Conservation (phyloP, 345 rosid genomes). For the Salix dunnii region DNA sequence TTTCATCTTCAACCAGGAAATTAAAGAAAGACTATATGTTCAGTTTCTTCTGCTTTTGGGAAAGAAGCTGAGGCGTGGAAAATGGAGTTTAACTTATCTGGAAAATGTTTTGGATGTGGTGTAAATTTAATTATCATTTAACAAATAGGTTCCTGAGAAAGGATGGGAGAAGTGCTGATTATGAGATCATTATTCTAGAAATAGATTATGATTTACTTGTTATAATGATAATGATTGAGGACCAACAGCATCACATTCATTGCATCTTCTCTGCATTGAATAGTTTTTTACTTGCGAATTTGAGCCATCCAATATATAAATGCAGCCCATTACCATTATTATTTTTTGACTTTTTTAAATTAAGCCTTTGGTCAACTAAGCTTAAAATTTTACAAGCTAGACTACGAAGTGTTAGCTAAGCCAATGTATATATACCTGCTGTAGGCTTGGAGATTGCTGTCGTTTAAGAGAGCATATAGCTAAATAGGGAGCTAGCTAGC, state of each 20-base stretch:
- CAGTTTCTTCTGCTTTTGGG: background rate
- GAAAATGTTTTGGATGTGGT: background rate
- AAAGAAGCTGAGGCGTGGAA: background rate
- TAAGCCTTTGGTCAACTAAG: slow-evolving; percentile 10
- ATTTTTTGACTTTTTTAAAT: slow-evolving; percentile 25
- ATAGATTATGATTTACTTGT: background rate
- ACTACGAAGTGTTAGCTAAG: background rate
- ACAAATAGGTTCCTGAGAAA: background rate
- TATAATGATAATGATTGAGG: slow-evolving; percentile 18
- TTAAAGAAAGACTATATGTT: too few relatives aligned
- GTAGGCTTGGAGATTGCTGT: background rate
- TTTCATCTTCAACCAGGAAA: too few relatives aligned
- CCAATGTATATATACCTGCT: background rate
- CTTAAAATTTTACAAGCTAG: background rate
- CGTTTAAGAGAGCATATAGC: too few relatives aligned
- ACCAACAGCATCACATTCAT: slow-evolving; percentile 14
- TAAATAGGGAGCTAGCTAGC: too few relatives aligned
- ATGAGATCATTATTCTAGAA: background rate
- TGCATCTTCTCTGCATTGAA: slow-evolving; percentile 9
- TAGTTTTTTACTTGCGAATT: background rate
- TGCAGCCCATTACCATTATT: slow-evolving; percentile 7
- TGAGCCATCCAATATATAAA: slow-evolving; percentile 4
- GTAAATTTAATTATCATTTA: background rate
- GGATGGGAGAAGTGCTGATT: background rate
- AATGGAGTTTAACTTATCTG: background rate